phyloP scores from a whole-genome alignment of 2,329 filamentous ascomycete genomes.

The Botryotinia narcissicola region DNA sequence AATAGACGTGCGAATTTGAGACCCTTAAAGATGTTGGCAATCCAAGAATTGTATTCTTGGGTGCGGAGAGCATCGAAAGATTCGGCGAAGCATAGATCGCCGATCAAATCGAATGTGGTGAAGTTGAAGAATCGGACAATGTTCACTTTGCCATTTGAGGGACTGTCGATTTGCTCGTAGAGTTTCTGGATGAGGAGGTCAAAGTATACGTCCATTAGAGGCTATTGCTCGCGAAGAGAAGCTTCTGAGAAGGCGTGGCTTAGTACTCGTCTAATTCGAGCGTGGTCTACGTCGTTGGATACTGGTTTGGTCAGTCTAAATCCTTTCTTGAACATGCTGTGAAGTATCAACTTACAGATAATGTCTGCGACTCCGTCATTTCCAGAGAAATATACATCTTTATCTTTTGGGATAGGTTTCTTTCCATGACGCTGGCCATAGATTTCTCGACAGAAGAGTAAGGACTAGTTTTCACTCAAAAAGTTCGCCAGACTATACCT shows the following conservation, averaged over 20 bases:
- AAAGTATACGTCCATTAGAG: neutral
- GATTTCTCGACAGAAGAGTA: neutral
- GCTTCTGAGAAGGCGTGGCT: neutral
- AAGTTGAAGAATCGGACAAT: neutral
- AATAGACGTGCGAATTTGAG: neutral
- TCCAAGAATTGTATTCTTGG: neutral
- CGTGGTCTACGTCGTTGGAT: neutral
- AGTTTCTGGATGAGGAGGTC: neutral
- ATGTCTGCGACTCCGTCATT: neutral
- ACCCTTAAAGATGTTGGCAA: neutral
- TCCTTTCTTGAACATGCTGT: neutral
- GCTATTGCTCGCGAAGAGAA: neutral
- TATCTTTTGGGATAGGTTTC: neutral
- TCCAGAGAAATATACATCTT: neutral
- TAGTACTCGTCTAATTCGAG: neutral
- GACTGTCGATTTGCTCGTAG: neutral
- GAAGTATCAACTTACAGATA: neutral
- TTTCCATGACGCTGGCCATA: neutral
- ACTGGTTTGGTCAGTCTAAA: neutral
- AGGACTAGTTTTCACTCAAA: neutral
- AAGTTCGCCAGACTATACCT: neutral
- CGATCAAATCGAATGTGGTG: neutral
- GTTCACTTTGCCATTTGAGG: neutral
- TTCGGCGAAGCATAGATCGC: neutral
- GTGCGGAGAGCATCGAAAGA: neutral